phyloP scores from a whole-genome alignment of 108 stramenopile species.

The Skeletonema grethae region DNA sequence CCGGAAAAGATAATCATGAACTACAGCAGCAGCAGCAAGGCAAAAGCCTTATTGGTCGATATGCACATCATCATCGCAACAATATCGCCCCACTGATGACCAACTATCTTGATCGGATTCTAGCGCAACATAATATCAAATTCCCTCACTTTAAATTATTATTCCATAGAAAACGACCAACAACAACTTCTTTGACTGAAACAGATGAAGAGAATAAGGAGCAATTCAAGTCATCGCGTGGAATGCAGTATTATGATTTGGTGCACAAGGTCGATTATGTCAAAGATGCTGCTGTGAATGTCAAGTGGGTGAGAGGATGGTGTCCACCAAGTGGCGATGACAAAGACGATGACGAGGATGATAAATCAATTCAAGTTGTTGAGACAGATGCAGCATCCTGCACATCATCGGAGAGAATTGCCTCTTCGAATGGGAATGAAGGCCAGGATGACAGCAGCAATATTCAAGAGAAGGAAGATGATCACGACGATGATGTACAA shows the following conservation, averaged over 20 bases:
- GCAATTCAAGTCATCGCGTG: neutral
- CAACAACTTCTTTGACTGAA: neutral
- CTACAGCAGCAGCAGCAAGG: neutral
- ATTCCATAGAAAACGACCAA: neutral
- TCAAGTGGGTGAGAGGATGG: conserved; percentile 28
- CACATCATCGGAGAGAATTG: neutral
- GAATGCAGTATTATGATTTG: neutral
- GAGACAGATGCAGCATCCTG: neutral
- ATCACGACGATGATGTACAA: conserved; percentile 24
- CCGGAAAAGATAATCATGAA: neutral
- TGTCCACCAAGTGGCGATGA: conserved; percentile 30
- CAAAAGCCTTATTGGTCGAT: neutral
- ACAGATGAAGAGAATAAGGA: neutral
- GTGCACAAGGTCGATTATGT: neutral
- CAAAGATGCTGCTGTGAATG: neutral
- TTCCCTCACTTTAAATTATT: neutral
- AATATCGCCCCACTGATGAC: neutral
- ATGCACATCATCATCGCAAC: neutral
- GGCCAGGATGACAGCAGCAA: neutral
- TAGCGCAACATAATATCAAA: neutral
- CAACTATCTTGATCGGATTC: neutral
- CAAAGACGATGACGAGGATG: too few species aligned
- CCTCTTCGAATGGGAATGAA: neutral
- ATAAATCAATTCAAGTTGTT: conserved; percentile 6
- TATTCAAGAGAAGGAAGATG: neutral